phyloP scores from a whole-genome alignment of 371 early-diverging fungal species.

The Syncephalastrum racemosum region DNA sequence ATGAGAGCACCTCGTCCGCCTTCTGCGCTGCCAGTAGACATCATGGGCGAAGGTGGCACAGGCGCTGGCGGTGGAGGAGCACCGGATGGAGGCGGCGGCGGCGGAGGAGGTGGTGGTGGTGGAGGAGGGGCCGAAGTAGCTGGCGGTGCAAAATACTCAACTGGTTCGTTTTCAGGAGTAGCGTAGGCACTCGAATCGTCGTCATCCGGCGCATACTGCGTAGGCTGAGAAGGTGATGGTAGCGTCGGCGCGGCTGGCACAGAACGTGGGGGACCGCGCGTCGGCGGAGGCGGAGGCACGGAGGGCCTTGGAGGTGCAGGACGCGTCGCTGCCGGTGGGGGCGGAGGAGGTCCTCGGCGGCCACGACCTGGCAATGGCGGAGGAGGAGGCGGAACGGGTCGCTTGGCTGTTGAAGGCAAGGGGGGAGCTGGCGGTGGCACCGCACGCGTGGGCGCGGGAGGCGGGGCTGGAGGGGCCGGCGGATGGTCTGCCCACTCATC shows the following conservation, averaged over 20 bases:
- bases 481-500: no score
- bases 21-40: background rate
- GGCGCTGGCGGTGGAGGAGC: slow-evolving; percentile 10
- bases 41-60: background rate
- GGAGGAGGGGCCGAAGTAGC: slow-evolving; percentile 10
- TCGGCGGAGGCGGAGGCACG: slow-evolving; percentile 11
- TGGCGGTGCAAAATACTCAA: background rate
- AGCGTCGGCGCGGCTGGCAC: background rate
- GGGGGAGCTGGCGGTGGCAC: background rate
- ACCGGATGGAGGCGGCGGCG: slow-evolving; percentile 9
- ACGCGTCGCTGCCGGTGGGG: slow-evolving; percentile 19
- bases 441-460: no score
- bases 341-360: slow-evolving; percentile 33
- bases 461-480: no score
- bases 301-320: slow-evolving; percentile 14
- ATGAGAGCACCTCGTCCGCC: slow-evolving; percentile 33
- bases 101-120: slow-evolving; percentile 26
- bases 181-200: no score
- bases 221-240: slow-evolving; percentile 9
- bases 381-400: slow-evolving; percentile 26
- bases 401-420: slow-evolving; percentile 4
- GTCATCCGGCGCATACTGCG: background rate
- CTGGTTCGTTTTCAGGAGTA: no score
- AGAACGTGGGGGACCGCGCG: slow-evolving; percentile 3
- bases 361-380: slow-evolving; percentile 34